Conservation (phyloP, 148 eudicot species). For the Dysphania ambrosioides region DNA sequence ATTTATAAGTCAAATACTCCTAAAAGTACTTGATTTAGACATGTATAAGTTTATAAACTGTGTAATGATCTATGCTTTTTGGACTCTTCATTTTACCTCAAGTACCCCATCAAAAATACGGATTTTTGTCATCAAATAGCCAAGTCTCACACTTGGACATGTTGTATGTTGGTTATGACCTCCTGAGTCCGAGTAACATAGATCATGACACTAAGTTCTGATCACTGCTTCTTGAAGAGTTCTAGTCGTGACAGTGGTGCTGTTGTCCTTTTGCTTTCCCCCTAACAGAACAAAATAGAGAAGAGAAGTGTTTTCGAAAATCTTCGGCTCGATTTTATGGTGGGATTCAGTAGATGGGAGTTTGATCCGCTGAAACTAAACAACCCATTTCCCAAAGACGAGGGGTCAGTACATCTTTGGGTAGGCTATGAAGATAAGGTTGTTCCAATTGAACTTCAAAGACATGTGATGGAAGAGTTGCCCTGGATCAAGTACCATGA, state of each 20-base stretch:
- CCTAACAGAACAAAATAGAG: slow-evolving; percentile 46
- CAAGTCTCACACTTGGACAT: background rate
- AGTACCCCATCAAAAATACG: no score
- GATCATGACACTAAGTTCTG: background rate
- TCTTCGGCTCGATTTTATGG: slow-evolving; percentile 39
- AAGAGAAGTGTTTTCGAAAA: slow-evolving; percentile 42
- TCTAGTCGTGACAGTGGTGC: background rate
- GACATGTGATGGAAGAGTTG: slow-evolving; percentile 38
- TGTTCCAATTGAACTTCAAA: slow-evolving; percentile 45
- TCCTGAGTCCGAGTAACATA: background rate
- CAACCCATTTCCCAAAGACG: slow-evolving; percentile 35
- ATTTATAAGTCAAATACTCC: background rate
- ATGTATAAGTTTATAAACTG: background rate
- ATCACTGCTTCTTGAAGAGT: no score
- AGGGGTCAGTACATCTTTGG: slow-evolving; percentile 47
- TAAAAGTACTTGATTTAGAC: background rate
- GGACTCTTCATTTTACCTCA: background rate
- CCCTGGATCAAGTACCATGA: slow-evolving; percentile 57
- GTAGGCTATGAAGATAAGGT: slow-evolving; percentile 53
- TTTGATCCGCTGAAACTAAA: slow-evolving; percentile 47
- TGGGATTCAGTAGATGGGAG: slow-evolving; percentile 55
- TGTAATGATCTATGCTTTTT: background rate
- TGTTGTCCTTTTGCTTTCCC: background rate
- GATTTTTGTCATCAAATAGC: background rate
- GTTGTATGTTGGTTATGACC: background rate